These are phyloP conservation scores for Musa beccarii DNA, from an alignment of 176 grass and related monocot genomes.

Conservation along the genomic window DNA sequence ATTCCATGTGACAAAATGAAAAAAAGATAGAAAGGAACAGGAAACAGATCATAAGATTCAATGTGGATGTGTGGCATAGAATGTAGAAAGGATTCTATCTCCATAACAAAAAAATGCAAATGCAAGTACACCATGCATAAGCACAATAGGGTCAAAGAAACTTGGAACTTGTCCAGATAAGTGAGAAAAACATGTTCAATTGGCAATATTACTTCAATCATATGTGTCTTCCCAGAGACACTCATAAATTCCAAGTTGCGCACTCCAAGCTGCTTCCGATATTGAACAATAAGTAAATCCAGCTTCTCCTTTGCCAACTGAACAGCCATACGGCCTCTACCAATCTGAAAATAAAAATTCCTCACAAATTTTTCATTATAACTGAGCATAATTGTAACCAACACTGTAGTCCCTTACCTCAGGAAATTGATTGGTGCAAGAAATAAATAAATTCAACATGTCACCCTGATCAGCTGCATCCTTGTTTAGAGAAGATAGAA, in stretches of 20 bases:
- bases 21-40: neutral
- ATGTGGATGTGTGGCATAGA: neutral
- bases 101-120: neutral
- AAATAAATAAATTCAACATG: constrained; percentile 69
- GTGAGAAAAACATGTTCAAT: neutral
- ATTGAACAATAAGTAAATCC: constrained; percentile 58
- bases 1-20: neutral
- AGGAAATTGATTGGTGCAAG: constrained; percentile 67
- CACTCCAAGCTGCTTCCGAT: constrained; percentile 59
- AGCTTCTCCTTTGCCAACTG: constrained; percentile 59
- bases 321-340: constrained; percentile 45
- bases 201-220: constrained; percentile 65
- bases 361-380: constrained; percentile 3
- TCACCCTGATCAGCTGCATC: constrained; percentile 78
- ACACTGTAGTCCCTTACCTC: constrained; percentile 39
- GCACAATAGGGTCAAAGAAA: neutral
- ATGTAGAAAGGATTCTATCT: neutral
- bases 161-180: neutral
- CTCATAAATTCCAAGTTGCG: constrained; percentile 80
- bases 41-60: neutral
- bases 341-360: constrained; percentile 35
- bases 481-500: constrained; percentile 77
- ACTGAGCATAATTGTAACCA: neutral
- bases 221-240: constrained; percentile 59
- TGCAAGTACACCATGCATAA: neutral